A percentile compares a stretch with the other conserved stretches of the same genome.
These are phyloP conservation scores for Escovopsis sp. DNA, from an alignment of 2,329 filamentous ascomycete species.

Conservation along the genomic window DNA sequence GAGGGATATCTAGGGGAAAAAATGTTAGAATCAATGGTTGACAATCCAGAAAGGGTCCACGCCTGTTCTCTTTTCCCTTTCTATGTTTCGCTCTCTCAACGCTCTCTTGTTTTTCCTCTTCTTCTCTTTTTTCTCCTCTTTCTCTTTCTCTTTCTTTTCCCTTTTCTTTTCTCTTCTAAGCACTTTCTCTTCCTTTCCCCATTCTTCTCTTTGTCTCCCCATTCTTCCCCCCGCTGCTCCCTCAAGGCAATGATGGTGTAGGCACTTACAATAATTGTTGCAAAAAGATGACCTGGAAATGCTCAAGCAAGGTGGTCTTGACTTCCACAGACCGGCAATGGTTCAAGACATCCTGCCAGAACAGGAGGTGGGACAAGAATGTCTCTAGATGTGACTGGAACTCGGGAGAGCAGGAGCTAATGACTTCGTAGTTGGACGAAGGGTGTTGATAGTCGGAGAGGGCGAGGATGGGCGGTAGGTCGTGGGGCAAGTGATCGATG, in stretches of 20 bases:
- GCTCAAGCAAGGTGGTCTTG: conserved; percentile 82
- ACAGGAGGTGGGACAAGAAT: conserved; percentile 85
- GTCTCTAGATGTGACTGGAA: conserved; percentile 82
- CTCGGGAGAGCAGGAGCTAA: conserved; percentile 57
- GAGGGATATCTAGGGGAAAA: conserved; percentile 75
- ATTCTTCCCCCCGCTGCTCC: no score
- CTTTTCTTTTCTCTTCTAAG: background rate
- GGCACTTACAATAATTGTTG: conserved; percentile 70
- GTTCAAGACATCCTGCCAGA: conserved; percentile 97
- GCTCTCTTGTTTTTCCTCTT: no score
- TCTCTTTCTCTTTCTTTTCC: no score
- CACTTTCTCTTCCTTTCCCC: no score
- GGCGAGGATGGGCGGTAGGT: conserved; percentile 68
- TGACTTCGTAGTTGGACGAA: conserved; percentile 52
- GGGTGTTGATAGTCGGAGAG: conserved; percentile 79
- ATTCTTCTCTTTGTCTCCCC: no score
- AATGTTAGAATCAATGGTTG: background rate
- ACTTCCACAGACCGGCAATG: conserved; percentile 88
- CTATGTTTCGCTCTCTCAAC: background rate
- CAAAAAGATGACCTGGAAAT: conserved; percentile 92
- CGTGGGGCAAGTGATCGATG: conserved; percentile 59
- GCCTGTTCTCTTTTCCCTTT: no score
- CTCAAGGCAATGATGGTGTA: background rate
- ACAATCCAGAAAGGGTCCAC: background rate
- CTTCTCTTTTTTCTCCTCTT: no score